phyloP scores from a whole-genome alignment of 495 filamentous ascomycete species.

The Ramalina peruviana region DNA sequence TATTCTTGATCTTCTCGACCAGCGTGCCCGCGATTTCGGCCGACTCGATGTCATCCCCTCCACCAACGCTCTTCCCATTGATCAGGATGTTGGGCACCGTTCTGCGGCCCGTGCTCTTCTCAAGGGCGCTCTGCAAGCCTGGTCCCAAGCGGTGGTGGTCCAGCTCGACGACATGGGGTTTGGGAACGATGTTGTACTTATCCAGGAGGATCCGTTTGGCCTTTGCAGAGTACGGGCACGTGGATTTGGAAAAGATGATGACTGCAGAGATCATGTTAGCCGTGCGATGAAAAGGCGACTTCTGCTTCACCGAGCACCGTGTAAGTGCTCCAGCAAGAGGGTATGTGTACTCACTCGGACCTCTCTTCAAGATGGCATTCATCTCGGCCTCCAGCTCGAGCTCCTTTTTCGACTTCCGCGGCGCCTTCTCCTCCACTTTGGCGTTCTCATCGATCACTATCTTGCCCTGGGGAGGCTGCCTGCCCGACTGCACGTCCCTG shows the following conservation, averaged over 20 bases:
- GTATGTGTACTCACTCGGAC: slow-evolving; percentile 48
- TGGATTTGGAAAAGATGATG: slow-evolving; percentile 90
- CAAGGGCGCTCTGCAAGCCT: slow-evolving; percentile 53
- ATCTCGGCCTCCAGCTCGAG: slow-evolving; percentile 49
- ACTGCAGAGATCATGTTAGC: slow-evolving; percentile 35
- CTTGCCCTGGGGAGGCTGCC: slow-evolving; percentile 15
- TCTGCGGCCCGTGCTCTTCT: slow-evolving; percentile 55
- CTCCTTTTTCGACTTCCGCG: slow-evolving; percentile 41
- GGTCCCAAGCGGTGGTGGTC: slow-evolving; percentile 65
- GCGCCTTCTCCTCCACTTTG: slow-evolving; percentile 23
- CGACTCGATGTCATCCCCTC: slow-evolving; percentile 69
- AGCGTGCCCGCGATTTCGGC: slow-evolving; percentile 57
- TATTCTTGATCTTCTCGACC: slow-evolving; percentile 50
- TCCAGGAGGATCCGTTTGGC: slow-evolving; percentile 75
- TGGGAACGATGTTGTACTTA: slow-evolving; percentile 66
- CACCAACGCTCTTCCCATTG: slow-evolving; percentile 78
- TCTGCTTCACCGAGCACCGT: too few relatives aligned
- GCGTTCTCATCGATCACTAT: slow-evolving; percentile 11
- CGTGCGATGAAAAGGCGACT: neutral
- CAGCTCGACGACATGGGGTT: slow-evolving; percentile 81
- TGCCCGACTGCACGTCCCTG: slow-evolving; percentile 27
- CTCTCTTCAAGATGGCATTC: slow-evolving; percentile 61
- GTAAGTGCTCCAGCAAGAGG: too few relatives aligned
- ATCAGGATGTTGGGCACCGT: slow-evolving; percentile 91
- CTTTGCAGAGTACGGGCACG: slow-evolving; percentile 69